Evolutionary conservation across 495 filamentous ascomycete species (phyloP), one percentile per base, ranked within the genome.

Genomic region (Amniculicola lignicola): DNA sequence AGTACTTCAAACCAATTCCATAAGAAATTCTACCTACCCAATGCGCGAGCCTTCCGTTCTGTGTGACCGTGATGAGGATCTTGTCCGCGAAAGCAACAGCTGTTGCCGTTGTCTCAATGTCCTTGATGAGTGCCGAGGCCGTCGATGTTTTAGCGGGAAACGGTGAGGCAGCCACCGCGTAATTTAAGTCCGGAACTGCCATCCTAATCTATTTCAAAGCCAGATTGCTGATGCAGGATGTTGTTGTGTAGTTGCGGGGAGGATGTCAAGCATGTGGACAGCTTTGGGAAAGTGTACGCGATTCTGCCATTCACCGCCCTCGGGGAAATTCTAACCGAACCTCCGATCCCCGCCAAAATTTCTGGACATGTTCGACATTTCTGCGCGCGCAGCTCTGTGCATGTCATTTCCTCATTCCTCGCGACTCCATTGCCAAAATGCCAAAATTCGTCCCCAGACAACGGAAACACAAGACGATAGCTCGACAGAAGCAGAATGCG

Each of bases 31-130:
- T 10, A 16, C 74, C 57, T 67, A 96, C 90, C 93, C 93, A 98
- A 74, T 97, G 93, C 7, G 88, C 86, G 29, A 96, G 74, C 59
- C 88, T 79, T 35, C 92, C 93, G 53, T 81, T 79, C 69, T 96
- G 92, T 2, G 87, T 87, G 53, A 98, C 79, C 0, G 90, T 96
- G 37, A 98, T 71, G 65, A 98, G 74, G 67, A 98, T 94, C 69
- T 89, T 95, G 76, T 98, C 93, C 10, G 85, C 82, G 74, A 97
- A 96, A 61, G 74, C 80, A 29, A 88, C 71, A 5, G 74, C 76
- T 43, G 80, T 82, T 39, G 88, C 82, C 61, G 89, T 82, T 3
- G 93, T 98, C 14, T 76, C 69, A 35, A 85, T 70, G 9, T 82
- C 84, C 59, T 83, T 74, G 31, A 95, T 77, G 24, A 74, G 57